Percentiles rank a stretch among this genome's conserved stretches.
phyloP scores from a whole-genome alignment of 495 filamentous ascomycete species.

The Neurospora cerealis region DNA sequence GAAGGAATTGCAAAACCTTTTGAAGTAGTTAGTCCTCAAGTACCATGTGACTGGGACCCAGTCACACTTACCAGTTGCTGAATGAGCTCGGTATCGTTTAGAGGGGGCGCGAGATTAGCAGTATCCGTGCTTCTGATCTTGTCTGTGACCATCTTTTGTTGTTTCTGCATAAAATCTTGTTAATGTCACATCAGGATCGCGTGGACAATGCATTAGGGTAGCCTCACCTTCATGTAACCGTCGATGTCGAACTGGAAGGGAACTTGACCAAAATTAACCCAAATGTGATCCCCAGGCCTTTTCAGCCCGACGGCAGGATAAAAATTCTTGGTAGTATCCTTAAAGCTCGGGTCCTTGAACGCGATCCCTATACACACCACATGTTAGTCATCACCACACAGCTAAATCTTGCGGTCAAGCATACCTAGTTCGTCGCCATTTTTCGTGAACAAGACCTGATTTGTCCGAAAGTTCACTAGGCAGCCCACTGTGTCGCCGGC shows the following conservation, averaged over 20 bases:
- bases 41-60: neutral
- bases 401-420: conserved; percentile 8
- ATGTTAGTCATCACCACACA: conserved; percentile 10
- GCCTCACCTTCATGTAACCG: conserved; percentile 61
- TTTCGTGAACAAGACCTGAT: conserved; percentile 89
- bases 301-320: conserved; percentile 95
- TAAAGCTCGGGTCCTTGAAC: conserved; percentile 73
- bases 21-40: conserved; percentile 5
- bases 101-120: conserved; percentile 49
- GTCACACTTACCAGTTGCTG: conserved; percentile 50
- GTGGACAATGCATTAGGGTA: neutral
- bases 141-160: conserved; percentile 40
- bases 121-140: conserved; percentile 28
- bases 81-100: conserved; percentile 68
- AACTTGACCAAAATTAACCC: conserved; percentile 84
- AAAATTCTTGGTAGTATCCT: conserved; percentile 43
- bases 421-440: conserved; percentile 74
- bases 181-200: neutral
- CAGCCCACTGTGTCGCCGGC: conserved; percentile 80
- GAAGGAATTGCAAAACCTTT: conserved; percentile 77
- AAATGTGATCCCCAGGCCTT: conserved; percentile 70
- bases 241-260: conserved; percentile 93
- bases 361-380: conserved; percentile 51
- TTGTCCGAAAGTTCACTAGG: conserved; percentile 83
- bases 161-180: conserved; percentile 42